These are phyloP conservation scores for Teratosphaeriaceae sp. DNA, from an alignment of 2,329 filamentous ascomycete species.

Conservation along the genomic window DNA sequence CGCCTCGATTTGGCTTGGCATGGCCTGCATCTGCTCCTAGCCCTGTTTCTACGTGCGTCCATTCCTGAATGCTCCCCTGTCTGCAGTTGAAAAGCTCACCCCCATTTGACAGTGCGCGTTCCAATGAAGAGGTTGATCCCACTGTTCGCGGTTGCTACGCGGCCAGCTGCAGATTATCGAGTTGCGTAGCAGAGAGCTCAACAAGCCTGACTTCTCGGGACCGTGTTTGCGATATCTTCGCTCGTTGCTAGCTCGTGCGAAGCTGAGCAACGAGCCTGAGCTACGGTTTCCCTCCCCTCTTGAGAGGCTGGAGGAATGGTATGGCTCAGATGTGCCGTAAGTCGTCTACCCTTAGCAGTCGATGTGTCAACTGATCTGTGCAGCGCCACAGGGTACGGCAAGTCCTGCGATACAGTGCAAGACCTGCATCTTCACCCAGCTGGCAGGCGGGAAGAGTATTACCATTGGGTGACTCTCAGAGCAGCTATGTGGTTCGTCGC, in stretches of 20 bases:
- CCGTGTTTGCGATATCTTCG: neutral
- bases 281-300: neutral
- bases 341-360: neutral
- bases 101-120: neutral
- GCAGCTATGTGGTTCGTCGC: neutral
- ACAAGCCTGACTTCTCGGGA: neutral
- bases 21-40: neutral
- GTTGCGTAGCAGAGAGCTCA: neutral
- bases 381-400: neutral
- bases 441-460: neutral
- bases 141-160: neutral
- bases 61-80: neutral
- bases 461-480: neutral
- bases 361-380: neutral
- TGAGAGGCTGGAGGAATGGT: neutral
- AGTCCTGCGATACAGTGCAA: neutral
- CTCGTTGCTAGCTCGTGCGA: constrained; percentile 1
- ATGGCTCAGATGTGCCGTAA: neutral
- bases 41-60: constrained; percentile 1
- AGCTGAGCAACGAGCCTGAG: neutral
- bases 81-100: neutral
- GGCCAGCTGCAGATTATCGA: neutral
- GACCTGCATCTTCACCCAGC: neutral
- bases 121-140: neutral
- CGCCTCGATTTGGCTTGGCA: neutral